phyloP scores from a whole-genome alignment of 1,139 yeast species.

The Diutina neorugosa region DNA sequence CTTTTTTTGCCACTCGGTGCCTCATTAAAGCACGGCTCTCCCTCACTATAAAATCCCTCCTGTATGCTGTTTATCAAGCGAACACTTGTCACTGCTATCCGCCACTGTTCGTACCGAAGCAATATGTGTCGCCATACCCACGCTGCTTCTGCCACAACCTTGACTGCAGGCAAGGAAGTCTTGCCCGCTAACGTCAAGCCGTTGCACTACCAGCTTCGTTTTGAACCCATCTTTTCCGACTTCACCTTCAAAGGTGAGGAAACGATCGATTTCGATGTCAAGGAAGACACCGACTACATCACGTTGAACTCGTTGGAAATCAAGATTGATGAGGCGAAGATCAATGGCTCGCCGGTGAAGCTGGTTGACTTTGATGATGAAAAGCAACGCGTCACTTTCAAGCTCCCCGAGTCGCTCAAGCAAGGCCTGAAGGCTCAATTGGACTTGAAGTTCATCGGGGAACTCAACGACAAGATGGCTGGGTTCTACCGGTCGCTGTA shows the following conservation, averaged over 20 bases:
- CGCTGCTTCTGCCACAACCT: slow-evolving; percentile 1
- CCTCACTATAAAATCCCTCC: background rate
- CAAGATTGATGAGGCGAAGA: slow-evolving; percentile 40
- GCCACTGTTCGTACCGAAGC: background rate
- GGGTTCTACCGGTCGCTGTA: slow-evolving; percentile 78
- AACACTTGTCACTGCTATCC: background rate
- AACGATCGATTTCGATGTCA: slow-evolving; percentile 51
- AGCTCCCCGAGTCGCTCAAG: slow-evolving; percentile 35
- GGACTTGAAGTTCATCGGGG: slow-evolving; percentile 55
- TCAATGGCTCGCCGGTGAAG: slow-evolving; percentile 23
- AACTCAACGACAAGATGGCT: slow-evolving; percentile 62
- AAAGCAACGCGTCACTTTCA: slow-evolving; percentile 53
- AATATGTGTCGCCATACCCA: slow-evolving; percentile 3
- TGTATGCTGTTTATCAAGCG: background rate
- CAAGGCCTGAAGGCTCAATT: slow-evolving; percentile 33
- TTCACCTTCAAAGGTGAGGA: slow-evolving; percentile 63
- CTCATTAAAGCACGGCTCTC: background rate
- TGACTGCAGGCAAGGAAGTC: slow-evolving; percentile 36
- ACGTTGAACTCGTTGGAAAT: slow-evolving; percentile 55
- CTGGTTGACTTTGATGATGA: slow-evolving; percentile 34
- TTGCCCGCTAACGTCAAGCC: slow-evolving; percentile 69
- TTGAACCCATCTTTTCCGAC: slow-evolving; percentile 63
- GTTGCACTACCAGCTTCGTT: slow-evolving; percentile 50
- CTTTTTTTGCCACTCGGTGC: background rate
- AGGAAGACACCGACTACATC: slow-evolving; percentile 38